These are phyloP conservation scores for Trichoderma arundinaceum DNA, from an alignment of 2,329 filamentous ascomycete genomes.

Conservation along the genomic window DNA sequence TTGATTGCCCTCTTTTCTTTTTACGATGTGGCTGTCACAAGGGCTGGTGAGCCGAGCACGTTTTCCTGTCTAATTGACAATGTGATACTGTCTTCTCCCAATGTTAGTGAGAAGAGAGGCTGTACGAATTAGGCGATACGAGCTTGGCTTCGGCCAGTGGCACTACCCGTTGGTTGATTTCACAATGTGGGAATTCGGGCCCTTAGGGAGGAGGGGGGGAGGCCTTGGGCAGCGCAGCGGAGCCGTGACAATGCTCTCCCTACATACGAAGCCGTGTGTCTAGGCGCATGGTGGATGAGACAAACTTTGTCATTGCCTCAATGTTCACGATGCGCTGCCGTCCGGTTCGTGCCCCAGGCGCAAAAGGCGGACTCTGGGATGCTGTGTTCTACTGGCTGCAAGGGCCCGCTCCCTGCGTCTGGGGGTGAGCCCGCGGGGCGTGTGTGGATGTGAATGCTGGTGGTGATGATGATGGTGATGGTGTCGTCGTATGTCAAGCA, in stretches of 20 bases:
- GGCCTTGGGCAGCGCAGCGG: slow-evolving; percentile 18
- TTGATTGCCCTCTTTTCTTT: neutral
- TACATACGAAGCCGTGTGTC: slow-evolving; percentile 13
- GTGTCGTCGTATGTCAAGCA: slow-evolving; percentile 20
- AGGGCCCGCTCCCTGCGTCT: slow-evolving; percentile 24
- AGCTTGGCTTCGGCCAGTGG: neutral
- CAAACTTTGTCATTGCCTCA: slow-evolving; percentile 8
- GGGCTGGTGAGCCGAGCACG: neutral
- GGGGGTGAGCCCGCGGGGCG: slow-evolving; percentile 15
- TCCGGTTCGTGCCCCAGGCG: slow-evolving; percentile 6
- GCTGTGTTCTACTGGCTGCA: slow-evolving; percentile 23
- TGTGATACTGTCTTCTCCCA: neutral
- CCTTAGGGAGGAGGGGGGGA: neutral
- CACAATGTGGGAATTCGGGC: slow-evolving; percentile 4
- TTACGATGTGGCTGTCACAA: neutral
- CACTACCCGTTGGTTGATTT: neutral
- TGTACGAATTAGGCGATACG: neutral
- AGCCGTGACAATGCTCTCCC: slow-evolving; percentile 2
- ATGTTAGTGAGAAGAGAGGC: neutral
- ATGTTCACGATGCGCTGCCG: neutral
- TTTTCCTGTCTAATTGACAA: slow-evolving; percentile 1
- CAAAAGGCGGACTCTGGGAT: neutral
- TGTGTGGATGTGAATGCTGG: neutral
- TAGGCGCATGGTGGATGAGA: neutral
- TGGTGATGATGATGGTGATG: neutral